Conservation (phyloP, 192 early-diverging fungal species). For the Rhizophagus sp. region DNA sequence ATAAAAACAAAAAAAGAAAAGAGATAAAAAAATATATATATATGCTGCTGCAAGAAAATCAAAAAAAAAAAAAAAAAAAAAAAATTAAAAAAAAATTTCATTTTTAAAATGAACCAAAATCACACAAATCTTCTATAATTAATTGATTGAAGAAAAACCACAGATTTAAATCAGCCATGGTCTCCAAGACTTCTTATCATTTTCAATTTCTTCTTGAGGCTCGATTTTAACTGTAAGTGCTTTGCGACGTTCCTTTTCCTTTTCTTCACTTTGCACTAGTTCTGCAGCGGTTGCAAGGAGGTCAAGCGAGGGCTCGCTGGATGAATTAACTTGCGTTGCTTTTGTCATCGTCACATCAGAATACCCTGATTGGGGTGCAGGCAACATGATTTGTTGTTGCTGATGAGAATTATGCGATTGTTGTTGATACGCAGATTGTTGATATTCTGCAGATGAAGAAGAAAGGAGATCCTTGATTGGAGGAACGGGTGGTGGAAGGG, state of each 20-base stretch:
- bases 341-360: neutral
- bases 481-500: conserved; percentile 1
- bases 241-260: conserved; percentile 18
- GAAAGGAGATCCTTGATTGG: conserved; percentile 11
- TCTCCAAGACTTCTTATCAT: conserved; percentile 6
- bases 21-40: neutral
- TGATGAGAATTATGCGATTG: neutral
- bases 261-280: conserved; percentile 42
- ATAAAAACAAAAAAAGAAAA: neutral
- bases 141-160: no score
- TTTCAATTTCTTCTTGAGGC: neutral
- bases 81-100: no score
- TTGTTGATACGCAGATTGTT: neutral
- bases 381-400: neutral
- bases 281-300: conserved; percentile 43
- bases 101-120: no score
- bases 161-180: conserved; percentile 6
- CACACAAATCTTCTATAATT: no score
- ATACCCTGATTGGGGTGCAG: neutral
- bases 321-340: neutral
- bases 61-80: neutral
- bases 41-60: neutral
- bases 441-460: neutral
- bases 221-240: neutral
- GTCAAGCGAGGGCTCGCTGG: conserved; percentile 28